Evolutionary conservation across 345 rosid genomes (phyloP), one percentile per base, ranked within the genome.

Genomic region (Brassica napus): DNA sequence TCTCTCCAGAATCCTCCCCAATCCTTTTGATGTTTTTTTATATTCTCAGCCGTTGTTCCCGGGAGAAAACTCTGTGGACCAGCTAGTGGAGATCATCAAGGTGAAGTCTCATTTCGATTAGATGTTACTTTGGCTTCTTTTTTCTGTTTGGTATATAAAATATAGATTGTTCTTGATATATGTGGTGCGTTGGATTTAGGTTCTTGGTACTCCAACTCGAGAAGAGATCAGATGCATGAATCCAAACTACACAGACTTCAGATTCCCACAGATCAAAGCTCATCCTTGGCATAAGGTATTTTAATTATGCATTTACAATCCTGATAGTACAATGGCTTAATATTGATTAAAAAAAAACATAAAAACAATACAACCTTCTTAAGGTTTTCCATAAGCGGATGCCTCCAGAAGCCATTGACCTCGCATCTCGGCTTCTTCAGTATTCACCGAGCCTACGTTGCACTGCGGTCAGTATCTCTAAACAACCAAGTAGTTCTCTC

Each of bases 181-280:
- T 77, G 62, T 65, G 66, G 26, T 74, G 37, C 26, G 31, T 65
- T 79, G 49, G 80, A 18, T 85, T 24, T 81, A 92, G 97, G 90
- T 92, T 86, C 93, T 92, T 14, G 97, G 95, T 71, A 92, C 97
- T 54, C 97, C 97, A 62, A 92, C 95, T 16, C 88, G 95, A 67
- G 95, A 92, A 85, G 97, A 92, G 79, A 87, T 92, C 77, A 83
- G 93, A n/a, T 92, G 97, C 80, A 92, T 92, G 97, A 92, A 92
- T 68, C 97, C 97, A 24, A 88, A 87, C 61, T 92, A 90, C 83
- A 90, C 88, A 11, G 93, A 92, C 76, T 89, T 89, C 72, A 90
- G 89, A 72, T 92, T 89, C 73, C 95, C 93, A 3, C 93, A 90
- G 69, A 86, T 90, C 70, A 89, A 90, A 84, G 93, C 93, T 54